Base-by-base conservation (phyloP, 2,329 filamentous ascomycete genomes). In the Cladophialophora immunda region DNA sequence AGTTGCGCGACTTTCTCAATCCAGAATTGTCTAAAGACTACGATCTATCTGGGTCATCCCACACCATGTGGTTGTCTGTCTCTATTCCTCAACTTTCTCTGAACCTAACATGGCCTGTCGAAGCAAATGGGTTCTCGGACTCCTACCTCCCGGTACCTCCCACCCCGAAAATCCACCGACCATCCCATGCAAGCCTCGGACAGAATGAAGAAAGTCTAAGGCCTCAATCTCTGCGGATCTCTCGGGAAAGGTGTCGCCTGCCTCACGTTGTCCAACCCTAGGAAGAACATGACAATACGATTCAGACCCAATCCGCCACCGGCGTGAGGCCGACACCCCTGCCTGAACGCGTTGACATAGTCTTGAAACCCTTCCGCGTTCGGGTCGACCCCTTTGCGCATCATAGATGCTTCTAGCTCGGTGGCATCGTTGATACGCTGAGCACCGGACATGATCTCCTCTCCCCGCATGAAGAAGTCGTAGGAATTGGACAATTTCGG, bases 401-500 rank as follows among this genome's bases (percentile, higher is more conserved):
- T 78, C 86, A 90, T 89, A 41, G 84, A 82, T 71, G 84, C 82
- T 71, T 84, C 81, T 52, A 90, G 79, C 73, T 87, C 84, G 38
- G 82, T 80, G n/a, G 85, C 82, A 74, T 87, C 81, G 78, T 90
- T 85, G 70, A 90, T 87, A 80, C 88, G 87, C 78, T 90, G 88
- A 9, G 87, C 88, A 66, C 88, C 88, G 9, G 85, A 88, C 83
- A 88, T 86, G 76, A 90, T 90, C 76, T 90, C 88, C 76, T 90
- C 87, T 15, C 88, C 88, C 72, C 88, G 86, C 87, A 90, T 90
- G 82, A 90, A 90, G 81, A 90, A 89, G 77, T 90, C 88, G 78
- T 89, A 90, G 3, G 85, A 87, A 80, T 90, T 89, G 52, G 84
- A 92, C 70, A 92, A 86, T 38, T 84, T 83, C 63, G 87, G 84